Percentiles rank a stretch among this genome's conserved stretches.
Conservation (phyloP, 2,329 filamentous ascomycete genomes). For the Helminthosporium solani region DNA sequence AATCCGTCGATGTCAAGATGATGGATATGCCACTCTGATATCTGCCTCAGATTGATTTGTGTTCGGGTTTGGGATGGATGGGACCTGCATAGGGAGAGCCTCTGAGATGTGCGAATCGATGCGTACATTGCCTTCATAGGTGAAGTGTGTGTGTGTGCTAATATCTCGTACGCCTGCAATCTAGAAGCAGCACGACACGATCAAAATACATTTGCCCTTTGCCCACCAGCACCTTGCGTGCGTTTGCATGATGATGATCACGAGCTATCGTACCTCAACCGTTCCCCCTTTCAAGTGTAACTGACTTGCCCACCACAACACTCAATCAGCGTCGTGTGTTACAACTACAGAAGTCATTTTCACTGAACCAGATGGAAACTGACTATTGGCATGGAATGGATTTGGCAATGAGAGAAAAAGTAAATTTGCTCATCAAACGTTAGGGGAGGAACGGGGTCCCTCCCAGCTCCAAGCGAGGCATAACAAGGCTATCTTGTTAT, state of each 20-base stretch:
- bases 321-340: not conserved
- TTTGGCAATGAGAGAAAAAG: slow-evolving; percentile 3
- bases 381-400: not conserved
- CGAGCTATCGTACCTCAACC: not conserved
- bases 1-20: not conserved
- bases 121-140: no score
- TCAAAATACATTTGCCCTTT: slow-evolving; percentile 18
- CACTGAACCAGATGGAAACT: not conserved
- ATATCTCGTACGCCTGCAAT: no score
- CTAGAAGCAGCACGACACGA: no score
- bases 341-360: not conserved
- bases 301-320: not conserved
- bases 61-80: not conserved
- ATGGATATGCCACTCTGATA: not conserved
- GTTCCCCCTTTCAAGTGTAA: not conserved
- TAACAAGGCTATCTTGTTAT: not conserved
- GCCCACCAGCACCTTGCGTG: slow-evolving; percentile 6
- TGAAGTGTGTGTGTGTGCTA: no score
- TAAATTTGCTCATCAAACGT: slow-evolving; percentile 15
- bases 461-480: slow-evolving; percentile 9
- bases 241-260: not conserved
- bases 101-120: not conserved
- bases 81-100: not conserved
- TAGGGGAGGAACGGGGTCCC: not conserved
- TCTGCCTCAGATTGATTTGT: not conserved